These are phyloP conservation scores for Scutellaria barbata DNA, from an alignment of 257 asterid species.

Conservation along the genomic window DNA sequence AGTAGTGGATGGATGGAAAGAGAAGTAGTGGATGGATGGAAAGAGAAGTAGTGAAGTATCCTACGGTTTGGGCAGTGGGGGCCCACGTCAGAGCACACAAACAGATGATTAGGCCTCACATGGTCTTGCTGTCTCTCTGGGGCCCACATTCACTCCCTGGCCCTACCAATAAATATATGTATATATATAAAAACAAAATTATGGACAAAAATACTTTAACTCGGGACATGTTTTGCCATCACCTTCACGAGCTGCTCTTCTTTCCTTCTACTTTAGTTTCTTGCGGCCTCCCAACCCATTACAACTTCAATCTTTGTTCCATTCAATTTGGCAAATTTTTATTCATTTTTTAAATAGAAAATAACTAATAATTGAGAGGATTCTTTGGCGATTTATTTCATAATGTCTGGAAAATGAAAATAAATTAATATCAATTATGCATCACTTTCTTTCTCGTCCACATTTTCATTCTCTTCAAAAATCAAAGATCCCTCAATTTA, in stretches of 20 bases:
- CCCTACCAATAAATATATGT: background rate
- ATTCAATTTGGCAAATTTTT: too few species aligned
- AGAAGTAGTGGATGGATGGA: background rate
- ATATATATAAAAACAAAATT: background rate
- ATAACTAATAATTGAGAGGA: too few species aligned
- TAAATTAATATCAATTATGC: too few species aligned
- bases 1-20: too few species aligned
- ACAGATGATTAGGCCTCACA: constrained; percentile 67
- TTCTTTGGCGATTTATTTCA: too few species aligned
- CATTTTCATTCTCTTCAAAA: too few species aligned
- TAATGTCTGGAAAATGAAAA: too few species aligned
- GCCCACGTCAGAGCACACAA: constrained; percentile 38
- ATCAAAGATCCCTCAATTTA: background rate
- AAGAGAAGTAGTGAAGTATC: background rate
- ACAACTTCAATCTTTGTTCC: background rate
- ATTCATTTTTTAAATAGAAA: too few species aligned
- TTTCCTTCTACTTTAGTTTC: background rate
- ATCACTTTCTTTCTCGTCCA: too few species aligned
- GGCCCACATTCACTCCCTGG: constrained; percentile 37
- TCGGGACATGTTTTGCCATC: constrained; percentile 25
- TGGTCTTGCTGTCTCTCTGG: constrained; percentile 53
- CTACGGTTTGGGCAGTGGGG: constrained; percentile 21
- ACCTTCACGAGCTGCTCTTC: background rate
- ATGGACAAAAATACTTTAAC: background rate
- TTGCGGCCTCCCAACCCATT: background rate